These are phyloP conservation scores for Canna indica DNA, from an alignment of 176 grass and related monocot genomes.

Conservation along the genomic window DNA sequence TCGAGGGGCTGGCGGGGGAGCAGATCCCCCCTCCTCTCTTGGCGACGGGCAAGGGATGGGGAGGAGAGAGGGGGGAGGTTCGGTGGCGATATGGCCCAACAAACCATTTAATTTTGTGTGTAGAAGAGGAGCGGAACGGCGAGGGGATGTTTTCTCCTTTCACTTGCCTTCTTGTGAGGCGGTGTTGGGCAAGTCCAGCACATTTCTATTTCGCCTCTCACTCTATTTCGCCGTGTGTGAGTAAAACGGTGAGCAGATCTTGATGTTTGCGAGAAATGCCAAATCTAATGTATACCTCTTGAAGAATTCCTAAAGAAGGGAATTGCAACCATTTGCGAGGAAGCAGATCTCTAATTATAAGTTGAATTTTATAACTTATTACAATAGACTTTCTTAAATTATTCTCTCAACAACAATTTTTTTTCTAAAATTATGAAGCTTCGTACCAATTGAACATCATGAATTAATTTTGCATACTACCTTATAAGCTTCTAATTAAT, in stretches of 20 bases:
- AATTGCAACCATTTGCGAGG: constrained; percentile 7
- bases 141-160: not conserved
- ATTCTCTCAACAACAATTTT: no score
- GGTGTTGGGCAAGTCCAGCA: not conserved
- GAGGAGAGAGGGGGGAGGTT: not conserved
- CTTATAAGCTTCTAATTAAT: no score
- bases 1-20: not conserved
- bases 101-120: not conserved
- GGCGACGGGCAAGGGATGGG: not conserved
- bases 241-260: no score
- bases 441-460: no score
- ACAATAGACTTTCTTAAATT: no score
- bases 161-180: not conserved
- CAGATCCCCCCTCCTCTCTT: constrained; percentile 1
- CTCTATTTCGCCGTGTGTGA: no score
- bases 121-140: not conserved
- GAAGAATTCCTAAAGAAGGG: constrained; percentile 14
- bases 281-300: constrained; percentile 29
- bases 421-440: no score
- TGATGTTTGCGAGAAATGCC: no score
- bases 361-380: no score
- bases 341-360: constrained; percentile 24
- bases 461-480: no score
- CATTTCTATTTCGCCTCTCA: not conserved
- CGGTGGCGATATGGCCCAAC: not conserved